Evolutionary conservation across 208 protist species (phyloP).

Genomic region (Crithidia fasciculata): DNA sequence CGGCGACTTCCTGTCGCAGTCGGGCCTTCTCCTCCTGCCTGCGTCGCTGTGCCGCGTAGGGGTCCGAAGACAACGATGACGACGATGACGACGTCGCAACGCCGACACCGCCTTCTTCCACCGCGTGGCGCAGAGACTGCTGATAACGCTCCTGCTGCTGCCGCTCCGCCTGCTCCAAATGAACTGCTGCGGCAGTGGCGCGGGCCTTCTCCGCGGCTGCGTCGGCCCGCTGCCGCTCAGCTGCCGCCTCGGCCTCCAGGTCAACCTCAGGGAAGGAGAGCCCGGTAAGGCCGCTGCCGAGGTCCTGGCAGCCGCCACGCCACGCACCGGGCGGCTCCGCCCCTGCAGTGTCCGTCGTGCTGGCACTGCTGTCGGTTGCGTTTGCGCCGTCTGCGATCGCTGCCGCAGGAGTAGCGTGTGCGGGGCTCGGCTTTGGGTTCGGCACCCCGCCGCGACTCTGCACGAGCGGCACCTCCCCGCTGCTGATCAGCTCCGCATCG

Average conservation of each 20-base stretch:
- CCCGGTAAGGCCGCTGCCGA: slow-evolving; percentile 69
- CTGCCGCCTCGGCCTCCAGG: slow-evolving; percentile 36
- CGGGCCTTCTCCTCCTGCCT: slow-evolving; percentile 21
- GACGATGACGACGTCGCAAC: too few species aligned
- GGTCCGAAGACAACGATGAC: neutral
- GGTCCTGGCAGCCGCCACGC: slow-evolving; percentile 57
- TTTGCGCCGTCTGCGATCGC: neutral
- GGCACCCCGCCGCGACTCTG: neutral
- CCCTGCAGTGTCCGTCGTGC: neutral
- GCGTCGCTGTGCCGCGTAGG: slow-evolving; percentile 1
- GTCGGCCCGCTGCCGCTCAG: slow-evolving; percentile 15
- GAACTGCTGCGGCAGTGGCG: slow-evolving; percentile 13
- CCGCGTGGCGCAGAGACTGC: neutral
- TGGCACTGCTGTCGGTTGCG: neutral
- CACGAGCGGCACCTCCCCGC: slow-evolving; percentile 32
- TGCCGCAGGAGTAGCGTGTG: neutral
- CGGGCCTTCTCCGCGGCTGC: slow-evolving; percentile 15
- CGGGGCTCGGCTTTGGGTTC: neutral
- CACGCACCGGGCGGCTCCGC: neutral
- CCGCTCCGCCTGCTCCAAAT: slow-evolving; percentile 2
- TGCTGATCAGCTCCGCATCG: slow-evolving; percentile 62
- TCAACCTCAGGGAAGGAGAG: slow-evolving; percentile 80
- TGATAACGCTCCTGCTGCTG: slow-evolving; percentile 19
- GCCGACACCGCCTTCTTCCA: too few species aligned
- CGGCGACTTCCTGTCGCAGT: slow-evolving; percentile 25